These are phyloP conservation scores for Starmera quercuum DNA, from an alignment of 805 yeast species.

Conservation along the genomic window DNA sequence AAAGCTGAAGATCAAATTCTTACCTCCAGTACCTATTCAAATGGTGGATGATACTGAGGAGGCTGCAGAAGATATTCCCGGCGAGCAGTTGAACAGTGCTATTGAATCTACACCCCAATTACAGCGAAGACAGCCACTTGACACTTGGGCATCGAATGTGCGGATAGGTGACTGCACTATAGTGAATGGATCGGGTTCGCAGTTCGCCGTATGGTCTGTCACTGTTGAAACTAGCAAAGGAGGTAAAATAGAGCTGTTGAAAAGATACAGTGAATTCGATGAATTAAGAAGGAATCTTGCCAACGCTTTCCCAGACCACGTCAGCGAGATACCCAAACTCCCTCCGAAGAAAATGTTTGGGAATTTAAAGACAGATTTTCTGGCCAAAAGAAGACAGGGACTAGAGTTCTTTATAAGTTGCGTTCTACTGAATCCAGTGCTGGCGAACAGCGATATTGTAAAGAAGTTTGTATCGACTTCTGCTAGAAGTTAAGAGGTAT, in stretches of 20 bases:
- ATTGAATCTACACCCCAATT: neutral
- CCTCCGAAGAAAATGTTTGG: constrained; percentile 34
- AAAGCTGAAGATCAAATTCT: constrained; percentile 9
- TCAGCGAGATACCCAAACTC: constrained; percentile 32
- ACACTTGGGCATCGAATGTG: constrained; percentile 31
- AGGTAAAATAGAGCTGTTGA: constrained; percentile 35
- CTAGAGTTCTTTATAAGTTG: constrained; percentile 37
- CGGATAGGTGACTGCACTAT: constrained; percentile 30
- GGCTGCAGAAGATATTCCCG: constrained; percentile 3
- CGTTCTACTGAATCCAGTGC: constrained; percentile 34
- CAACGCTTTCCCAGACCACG: constrained; percentile 26
- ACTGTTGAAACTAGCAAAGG: constrained; percentile 26
- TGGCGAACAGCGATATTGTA: constrained; percentile 25
- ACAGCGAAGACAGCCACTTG: constrained; percentile 1
- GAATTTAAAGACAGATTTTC: constrained; percentile 21
- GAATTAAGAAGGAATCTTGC: constrained; percentile 33
- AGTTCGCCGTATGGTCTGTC: constrained; percentile 36
- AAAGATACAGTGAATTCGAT: constrained; percentile 61
- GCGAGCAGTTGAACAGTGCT: neutral
- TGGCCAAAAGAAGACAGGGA: constrained; percentile 31
- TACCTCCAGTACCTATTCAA: constrained; percentile 35
- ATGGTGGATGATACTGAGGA: constrained; percentile 24
- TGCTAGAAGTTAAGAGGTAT: no score
- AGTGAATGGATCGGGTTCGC: constrained; percentile 27
- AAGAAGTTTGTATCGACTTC: constrained; percentile 17